Percentiles rank a stretch among this genome's conserved stretches.
These are phyloP conservation scores for Crepidotus variabilis DNA, from an alignment of 768 basidiomycete genomes.

Conservation along the genomic window DNA sequence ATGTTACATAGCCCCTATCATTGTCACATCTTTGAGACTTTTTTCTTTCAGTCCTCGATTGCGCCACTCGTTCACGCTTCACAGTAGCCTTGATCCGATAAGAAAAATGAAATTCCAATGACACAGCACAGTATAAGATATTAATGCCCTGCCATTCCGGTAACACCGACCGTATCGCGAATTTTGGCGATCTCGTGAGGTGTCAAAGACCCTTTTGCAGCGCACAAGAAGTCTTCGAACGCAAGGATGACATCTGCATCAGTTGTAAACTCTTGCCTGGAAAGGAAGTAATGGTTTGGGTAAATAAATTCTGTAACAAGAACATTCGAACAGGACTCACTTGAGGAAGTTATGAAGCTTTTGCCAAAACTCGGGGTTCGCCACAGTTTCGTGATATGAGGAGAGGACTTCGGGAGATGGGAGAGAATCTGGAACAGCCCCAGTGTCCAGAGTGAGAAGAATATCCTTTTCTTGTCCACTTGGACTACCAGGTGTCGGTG, in stretches of 20 bases:
- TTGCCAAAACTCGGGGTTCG: conserved; percentile 79
- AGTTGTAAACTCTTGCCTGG: conserved; percentile 58
- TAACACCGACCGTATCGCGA: conserved; percentile 80
- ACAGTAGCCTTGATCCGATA: neutral
- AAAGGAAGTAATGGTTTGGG: conserved; percentile 3
- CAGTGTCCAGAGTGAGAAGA: conserved; percentile 62
- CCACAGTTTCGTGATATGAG: conserved; percentile 65
- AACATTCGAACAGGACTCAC: conserved; percentile 30
- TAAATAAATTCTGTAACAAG: neutral
- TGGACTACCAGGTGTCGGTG: conserved; percentile 46
- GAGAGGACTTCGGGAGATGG: conserved; percentile 42
- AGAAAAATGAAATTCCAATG: neutral
- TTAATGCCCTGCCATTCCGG: conserved; percentile 83
- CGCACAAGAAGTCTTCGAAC: conserved; percentile 85
- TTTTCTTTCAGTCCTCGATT: too few species aligned
- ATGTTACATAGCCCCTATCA: too few species aligned
- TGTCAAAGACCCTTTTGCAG: conserved; percentile 75
- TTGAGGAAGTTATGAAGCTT: conserved; percentile 61
- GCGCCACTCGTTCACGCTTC: neutral
- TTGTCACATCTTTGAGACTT: too few species aligned
- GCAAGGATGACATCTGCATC: conserved; percentile 63
- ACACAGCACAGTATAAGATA: neutral
- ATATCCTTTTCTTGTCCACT: conserved; percentile 53
- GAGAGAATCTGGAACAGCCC: conserved; percentile 32
- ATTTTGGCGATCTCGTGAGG: conserved; percentile 90